Base-by-base conservation (phyloP, 129 eudicot species). In the Helichrysum umbraculigerum region DNA sequence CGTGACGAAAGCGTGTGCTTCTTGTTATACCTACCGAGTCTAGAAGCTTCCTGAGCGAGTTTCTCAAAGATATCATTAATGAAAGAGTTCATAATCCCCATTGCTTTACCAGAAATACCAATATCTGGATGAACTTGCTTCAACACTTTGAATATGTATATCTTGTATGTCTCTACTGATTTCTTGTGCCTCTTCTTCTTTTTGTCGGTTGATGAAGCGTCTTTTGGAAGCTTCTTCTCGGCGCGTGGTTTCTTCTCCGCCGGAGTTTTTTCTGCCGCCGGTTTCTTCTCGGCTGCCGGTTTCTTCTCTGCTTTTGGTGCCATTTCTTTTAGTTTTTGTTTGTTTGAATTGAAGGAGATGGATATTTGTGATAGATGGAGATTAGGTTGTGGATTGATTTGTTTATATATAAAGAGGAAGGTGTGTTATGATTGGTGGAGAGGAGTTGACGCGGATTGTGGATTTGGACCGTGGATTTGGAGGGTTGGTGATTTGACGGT, bases 301-400 rank as follows among this genome's bases (percentile, higher is more conserved):
- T 86, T 86, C 73, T 87, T 87, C 61, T 88, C 89, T 6, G 82
- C 87, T 81, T 88, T 88, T 25, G 92, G 87, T 57, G 89, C 89
- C 92, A 88, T 85, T 64, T 21, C 59, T 21, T 28, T 34, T 0
- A 39, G 10, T 7, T 39, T 2, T 4, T 10, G 0, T 15, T 17
- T 63, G 39, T 8, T 0, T 25, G 28, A 25, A 25, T 25, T 25
- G 7, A 6, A 25, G 14, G 58, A 14, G 14, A 56, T 19, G 19
- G 61, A 19, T 56, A 3, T n/a, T 2, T 25, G 33, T 5, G 68
- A 4, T 44, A 11, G 59, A 37, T 17, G 15, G 9, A 15, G 75
- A 22, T 9, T 70, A 11, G 20, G 50, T 28, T 51, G 19, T 54
- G 52, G 7, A 56, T 15, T 25, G 60, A 20, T 69, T 77, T 68